phyloP scores from a whole-genome alignment of 345 rosid species.

The Ailanthus altissimus region DNA sequence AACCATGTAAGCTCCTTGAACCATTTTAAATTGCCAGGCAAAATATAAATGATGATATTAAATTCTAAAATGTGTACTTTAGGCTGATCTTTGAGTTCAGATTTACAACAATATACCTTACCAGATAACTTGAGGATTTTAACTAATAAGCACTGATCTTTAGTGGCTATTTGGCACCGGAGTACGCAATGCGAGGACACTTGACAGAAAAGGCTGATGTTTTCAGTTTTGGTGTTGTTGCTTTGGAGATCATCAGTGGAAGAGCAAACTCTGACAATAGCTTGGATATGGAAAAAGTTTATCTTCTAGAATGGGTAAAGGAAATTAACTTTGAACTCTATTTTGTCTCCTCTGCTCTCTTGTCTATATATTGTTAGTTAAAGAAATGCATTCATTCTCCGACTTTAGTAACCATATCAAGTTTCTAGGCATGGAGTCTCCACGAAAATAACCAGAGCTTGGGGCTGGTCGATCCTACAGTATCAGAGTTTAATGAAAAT shows the following conservation, averaged over 20 bases:
- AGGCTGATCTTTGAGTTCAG: background rate
- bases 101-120: background rate
- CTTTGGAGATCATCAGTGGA: conserved; percentile 35
- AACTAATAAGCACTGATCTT: background rate
- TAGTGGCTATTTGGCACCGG: conserved; percentile 47
- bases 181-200: conserved; percentile 42
- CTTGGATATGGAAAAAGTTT: conserved; percentile 9
- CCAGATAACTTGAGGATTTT: background rate
- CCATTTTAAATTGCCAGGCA: background rate
- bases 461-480: conserved; percentile 27
- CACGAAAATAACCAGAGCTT: conserved; percentile 30
- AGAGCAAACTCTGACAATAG: conserved; percentile 23
- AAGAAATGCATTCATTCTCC: background rate
- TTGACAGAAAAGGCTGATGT: conserved; percentile 40
- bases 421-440: conserved; percentile 17
- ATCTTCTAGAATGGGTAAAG: conserved; percentile 39
- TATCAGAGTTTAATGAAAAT: conserved; percentile 20
- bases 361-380: background rate
- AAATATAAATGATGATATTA: background rate
- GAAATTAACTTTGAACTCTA: background rate
- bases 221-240: conserved; percentile 39
- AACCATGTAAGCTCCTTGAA: conserved; percentile 29
- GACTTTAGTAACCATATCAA: background rate
- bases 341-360: background rate
- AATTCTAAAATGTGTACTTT: background rate